Evolutionary conservation across 257 asterid genomes (phyloP), one percentile per base, ranked within the genome.

Genomic region (Petrea volubilis): DNA sequence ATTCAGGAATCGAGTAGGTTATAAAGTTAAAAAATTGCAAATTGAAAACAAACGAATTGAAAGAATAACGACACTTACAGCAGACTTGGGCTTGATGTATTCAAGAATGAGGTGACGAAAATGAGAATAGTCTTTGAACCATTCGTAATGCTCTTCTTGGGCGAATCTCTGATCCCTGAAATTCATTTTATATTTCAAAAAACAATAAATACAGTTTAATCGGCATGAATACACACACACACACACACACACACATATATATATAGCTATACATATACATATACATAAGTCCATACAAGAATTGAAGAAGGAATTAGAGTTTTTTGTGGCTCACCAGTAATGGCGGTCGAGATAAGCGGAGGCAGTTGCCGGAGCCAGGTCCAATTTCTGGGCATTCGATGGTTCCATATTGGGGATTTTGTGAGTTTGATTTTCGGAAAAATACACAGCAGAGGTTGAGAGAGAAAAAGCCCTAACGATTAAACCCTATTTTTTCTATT

Each of bases 141-240:
- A 91, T 72, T 94, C 99, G 75, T 91, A 94, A 81, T 94, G 97
- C 72, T 94, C 99, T 78, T 94, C 99, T n/a, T 81, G 81, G 25
- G 94, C 74, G 68, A 89, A 91, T 73, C 98, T 90, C 81, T 75
- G 73, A 69, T 94, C 90, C 99, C 99, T 94, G 81, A 77, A 71
- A 51, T 31, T 40, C 24, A 55, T 12, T 4, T 20, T 33, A 25
- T 3, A 11, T 67, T 57, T 23, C 29, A 33, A 67, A 34, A n/a
- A 15, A 7, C 2, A 51, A 57, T 18, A 40, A 58, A 55, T 44
- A 14, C 28, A 21, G 61, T 33, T 65, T 7, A 67, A 25, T 13
- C 17, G 20, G 21, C 21, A 58, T 31, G 40, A 34, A 47, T 1
- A 0, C 14, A 38, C 3, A 38, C 7, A 23, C 1, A 24, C 18